These are phyloP conservation scores for Globisporangium ultimum DNA, from an alignment of 352 stramenopile genomes.

Conservation along the genomic window DNA sequence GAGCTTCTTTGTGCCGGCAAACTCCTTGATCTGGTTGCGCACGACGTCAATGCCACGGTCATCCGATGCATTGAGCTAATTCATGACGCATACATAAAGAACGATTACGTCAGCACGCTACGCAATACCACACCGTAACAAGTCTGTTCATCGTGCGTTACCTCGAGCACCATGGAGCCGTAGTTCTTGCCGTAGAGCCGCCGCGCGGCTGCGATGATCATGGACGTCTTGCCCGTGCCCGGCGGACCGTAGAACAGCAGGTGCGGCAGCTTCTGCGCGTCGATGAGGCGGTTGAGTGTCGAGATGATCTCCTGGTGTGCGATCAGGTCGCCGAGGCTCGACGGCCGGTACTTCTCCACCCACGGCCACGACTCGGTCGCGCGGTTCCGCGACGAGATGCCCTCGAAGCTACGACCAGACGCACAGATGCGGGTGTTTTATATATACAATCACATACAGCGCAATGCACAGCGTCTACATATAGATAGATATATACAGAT, in stretches of 20 bases:
- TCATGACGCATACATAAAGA: background rate
- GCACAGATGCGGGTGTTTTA: no score
- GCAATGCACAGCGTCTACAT: background rate
- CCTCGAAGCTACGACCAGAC: constrained; percentile 47
- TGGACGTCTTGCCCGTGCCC: constrained; percentile 97
- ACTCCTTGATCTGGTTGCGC: constrained; percentile 98
- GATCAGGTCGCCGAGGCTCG: constrained; percentile 93
- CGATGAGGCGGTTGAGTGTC: constrained; percentile 95
- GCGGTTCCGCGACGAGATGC: constrained; percentile 79
- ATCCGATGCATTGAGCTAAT: constrained; percentile 96
- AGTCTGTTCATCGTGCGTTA: no score
- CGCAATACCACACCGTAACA: no score
- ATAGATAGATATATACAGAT: background rate
- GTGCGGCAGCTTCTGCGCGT: constrained; percentile 96
- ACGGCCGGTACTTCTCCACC: constrained; percentile 98
- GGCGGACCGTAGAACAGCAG: constrained; percentile 97
- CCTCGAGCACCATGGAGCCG: constrained; percentile 92
- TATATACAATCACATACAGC: no score
- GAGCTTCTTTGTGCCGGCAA: constrained; percentile 96
- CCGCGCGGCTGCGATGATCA: constrained; percentile 95
- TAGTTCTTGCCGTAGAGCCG: constrained; percentile 95
- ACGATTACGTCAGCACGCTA: no score
- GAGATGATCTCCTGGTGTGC: constrained; percentile 96
- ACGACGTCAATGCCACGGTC: constrained; percentile 97
- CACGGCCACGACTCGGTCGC: constrained; percentile 91